A percentile compares a stretch with the other conserved stretches of the same genome.
Conservation (phyloP, 2,329 filamentous ascomycete genomes). For the Amesomyces nigricolor region DNA sequence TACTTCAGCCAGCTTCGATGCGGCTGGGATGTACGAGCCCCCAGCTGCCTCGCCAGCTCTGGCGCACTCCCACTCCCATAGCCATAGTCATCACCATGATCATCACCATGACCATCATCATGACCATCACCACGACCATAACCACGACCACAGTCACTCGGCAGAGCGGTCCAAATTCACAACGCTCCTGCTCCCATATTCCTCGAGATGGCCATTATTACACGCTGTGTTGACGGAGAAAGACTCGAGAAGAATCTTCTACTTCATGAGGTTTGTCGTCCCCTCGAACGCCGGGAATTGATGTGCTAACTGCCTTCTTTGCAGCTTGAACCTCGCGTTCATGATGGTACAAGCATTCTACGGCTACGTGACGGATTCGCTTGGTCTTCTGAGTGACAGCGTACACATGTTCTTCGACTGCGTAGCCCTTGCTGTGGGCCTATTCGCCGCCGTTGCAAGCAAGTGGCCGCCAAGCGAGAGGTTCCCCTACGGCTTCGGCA, state of each 20-base stretch:
- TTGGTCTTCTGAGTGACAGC: constrained; percentile 93
- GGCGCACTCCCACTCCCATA: constrained; percentile 16
- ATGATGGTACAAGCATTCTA: constrained; percentile 95
- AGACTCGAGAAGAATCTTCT: constrained; percentile 91
- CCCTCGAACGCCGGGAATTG: no score
- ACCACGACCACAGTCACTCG: constrained; percentile 29
- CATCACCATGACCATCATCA: constrained; percentile 23
- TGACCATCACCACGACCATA: not conserved
- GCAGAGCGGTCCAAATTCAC: constrained; percentile 63
- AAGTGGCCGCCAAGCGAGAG: constrained; percentile 89
- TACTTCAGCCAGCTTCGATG: constrained; percentile 27
- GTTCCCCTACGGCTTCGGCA: constrained; percentile 94
- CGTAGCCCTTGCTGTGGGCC: constrained; percentile 80
- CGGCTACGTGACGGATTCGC: constrained; percentile 84
- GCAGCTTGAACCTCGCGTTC: constrained; percentile 84
- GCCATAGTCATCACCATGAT: not conserved
- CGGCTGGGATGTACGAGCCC: constrained; percentile 27
- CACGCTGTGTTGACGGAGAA: constrained; percentile 84
- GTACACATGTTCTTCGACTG: constrained; percentile 99
- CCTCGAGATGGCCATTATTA: constrained; percentile 67
- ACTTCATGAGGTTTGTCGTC: constrained; percentile 76
- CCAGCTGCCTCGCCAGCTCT: constrained; percentile 21
- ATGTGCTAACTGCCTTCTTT: no score
- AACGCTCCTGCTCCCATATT: constrained; percentile 62
- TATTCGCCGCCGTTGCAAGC: constrained; percentile 88